Base-by-base conservation (phyloP, 176 grass and related monocot genomes). In the Carex parvula region DNA sequence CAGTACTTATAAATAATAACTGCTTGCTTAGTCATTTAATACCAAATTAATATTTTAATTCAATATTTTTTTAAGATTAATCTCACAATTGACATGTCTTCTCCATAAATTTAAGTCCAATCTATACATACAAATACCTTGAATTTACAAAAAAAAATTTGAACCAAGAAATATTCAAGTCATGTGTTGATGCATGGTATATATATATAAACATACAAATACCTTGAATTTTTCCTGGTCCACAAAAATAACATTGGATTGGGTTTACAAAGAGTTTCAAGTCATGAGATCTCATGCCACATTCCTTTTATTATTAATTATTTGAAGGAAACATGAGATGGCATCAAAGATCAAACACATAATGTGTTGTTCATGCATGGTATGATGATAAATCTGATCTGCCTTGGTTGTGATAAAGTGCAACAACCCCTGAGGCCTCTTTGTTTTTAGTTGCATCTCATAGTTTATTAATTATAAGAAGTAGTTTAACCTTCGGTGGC, bases 351-450 rank as follows among this genome's bases (percentile, higher is more conserved):
- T 35, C 33, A 39, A 39, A 30, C 22, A 20, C 60, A 67, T 18
- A 50, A 50, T 50, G 46, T 82, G 11, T 64, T 82, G 11, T 65
- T 55, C 3, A 50, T 66, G 63, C 20, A 26, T 66, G 5, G 5
- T 67, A 6, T 65, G 39, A 24, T 78, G 17, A 60, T 81, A 21
- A 12, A 81, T 81, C 79, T 2, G 20, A 42, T 65, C 53, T 81
- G 29, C 33, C 79, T 63, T 81, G 56, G 79, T 81, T 62, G 79
- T 81, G 79, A 81, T 65, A 81, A 81, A 81, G 79, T 8, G 79
- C 61, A 81, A 9, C 79, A 81, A 9, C 42, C 59, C 29, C 42
- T 52, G 15, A 65, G 79, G 58, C 37, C 37, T 81, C 79, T 63
- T 81, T 82, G 60, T 82, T 82, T 81, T 82, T 63, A 82, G 60